Evolutionary conservation across 345 rosid species (phyloP).

Genomic region (Ricinus communis): DNA sequence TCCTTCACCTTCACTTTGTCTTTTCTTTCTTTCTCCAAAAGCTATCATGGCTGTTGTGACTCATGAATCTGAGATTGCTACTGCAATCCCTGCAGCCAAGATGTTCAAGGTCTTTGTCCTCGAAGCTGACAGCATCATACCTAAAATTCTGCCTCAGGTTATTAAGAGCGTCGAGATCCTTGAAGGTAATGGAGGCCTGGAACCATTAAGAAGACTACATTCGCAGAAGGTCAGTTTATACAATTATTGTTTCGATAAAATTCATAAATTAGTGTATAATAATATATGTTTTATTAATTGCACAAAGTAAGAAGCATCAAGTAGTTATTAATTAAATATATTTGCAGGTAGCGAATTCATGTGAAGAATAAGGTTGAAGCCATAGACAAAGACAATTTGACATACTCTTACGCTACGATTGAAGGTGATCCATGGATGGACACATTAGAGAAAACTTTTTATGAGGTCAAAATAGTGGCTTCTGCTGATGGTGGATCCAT

Average conservation of each 20-base stretch:
- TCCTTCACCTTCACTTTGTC: too few species aligned
- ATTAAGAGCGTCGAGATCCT: neutral
- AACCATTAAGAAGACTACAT: neutral
- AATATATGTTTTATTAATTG: too few species aligned
- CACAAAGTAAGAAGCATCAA: too few species aligned
- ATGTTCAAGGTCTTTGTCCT: constrained; percentile 12
- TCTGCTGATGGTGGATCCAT: neutral
- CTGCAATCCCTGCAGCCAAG: neutral
- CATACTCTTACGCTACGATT: neutral
- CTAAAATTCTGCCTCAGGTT: neutral
- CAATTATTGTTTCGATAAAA: too few species aligned
- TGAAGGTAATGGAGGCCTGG: neutral
- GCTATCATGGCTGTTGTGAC: neutral
- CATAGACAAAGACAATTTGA: constrained; percentile 1
- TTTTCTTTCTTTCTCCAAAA: neutral
- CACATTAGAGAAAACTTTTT: neutral
- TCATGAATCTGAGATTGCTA: neutral
- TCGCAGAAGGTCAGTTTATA: neutral
- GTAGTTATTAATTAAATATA: too few species aligned
- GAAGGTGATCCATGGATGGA: neutral
- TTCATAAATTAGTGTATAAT: too few species aligned
- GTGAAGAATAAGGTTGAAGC: constrained; percentile 1
- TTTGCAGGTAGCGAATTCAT: neutral
- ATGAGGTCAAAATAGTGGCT: neutral
- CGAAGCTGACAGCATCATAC: constrained; percentile 8